A percentile compares a stretch with the other conserved stretches of the same genome.
Conservation (phyloP, 2,329 filamentous ascomycete species). For the Byssochlamys sp. region DNA sequence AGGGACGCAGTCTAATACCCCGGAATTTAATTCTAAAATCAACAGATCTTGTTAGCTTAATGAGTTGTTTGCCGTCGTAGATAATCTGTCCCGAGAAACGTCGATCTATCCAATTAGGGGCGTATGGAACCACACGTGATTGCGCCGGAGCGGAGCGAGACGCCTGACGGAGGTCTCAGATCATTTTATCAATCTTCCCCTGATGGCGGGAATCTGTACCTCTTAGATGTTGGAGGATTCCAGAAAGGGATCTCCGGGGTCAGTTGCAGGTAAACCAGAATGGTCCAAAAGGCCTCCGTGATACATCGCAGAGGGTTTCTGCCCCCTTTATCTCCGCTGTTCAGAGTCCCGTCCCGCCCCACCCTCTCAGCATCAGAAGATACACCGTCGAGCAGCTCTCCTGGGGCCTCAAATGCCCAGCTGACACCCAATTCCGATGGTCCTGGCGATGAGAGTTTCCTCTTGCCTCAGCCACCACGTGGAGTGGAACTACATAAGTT, state of each 20-base stretch:
- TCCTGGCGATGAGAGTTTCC: conserved; percentile 16
- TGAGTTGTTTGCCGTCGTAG: neutral
- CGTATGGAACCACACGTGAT: neutral
- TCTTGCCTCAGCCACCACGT: conserved; percentile 9
- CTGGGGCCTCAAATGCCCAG: conserved; percentile 16
- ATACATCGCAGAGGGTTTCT: neutral
- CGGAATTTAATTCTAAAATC: neutral
- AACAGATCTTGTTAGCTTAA: neutral
- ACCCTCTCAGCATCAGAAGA: conserved; percentile 8
- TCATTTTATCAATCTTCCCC: neutral
- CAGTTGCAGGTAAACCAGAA: neutral
- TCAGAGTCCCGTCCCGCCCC: conserved; percentile 8
- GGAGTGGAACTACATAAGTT: conserved; percentile 17
- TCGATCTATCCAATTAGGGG: neutral
- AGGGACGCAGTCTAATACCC: neutral
- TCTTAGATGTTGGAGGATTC: neutral
- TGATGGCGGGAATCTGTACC: neutral
- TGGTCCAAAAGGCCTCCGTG: neutral
- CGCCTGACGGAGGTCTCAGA: neutral
- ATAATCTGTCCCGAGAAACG: neutral
- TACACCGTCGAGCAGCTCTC: conserved; percentile 16
- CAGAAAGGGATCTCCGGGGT: neutral
- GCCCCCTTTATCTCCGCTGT: conserved; percentile 2
- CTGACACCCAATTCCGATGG: conserved; percentile 28
- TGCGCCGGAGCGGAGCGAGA: neutral